phyloP scores from a whole-genome alignment of 768 basidiomycete species.

The Solioccasus polychromus region DNA sequence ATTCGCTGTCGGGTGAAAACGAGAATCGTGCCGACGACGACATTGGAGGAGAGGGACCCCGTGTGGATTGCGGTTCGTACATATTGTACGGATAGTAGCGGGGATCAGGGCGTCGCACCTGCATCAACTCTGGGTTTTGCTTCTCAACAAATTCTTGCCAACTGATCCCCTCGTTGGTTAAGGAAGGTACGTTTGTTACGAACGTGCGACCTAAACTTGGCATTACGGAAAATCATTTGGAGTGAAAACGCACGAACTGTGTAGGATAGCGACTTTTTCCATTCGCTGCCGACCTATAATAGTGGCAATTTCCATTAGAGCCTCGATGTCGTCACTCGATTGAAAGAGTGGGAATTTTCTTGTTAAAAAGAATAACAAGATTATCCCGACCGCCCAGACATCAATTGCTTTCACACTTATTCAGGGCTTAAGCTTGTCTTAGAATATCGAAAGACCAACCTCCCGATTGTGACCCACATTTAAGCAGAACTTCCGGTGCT shows the following conservation, averaged over 20 bases:
- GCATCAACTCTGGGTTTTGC: slow-evolving; percentile 70
- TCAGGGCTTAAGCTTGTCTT: slow-evolving; percentile 9
- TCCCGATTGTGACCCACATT: slow-evolving; percentile 90
- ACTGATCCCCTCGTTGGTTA: slow-evolving; percentile 61
- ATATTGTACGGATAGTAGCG: slow-evolving; percentile 53
- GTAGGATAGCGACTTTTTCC: slow-evolving; percentile 82
- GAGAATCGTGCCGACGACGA: slow-evolving; percentile 35
- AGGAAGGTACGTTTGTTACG: slow-evolving; percentile 82
- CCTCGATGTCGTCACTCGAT: slow-evolving; percentile 91
- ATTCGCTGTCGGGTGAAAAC: slow-evolving; percentile 15
- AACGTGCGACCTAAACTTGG: slow-evolving; percentile 73
- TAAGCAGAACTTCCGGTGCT: slow-evolving; percentile 93
- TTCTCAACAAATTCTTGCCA: slow-evolving; percentile 75
- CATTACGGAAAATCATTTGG: slow-evolving; percentile 2
- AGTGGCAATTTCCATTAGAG: slow-evolving; percentile 89
- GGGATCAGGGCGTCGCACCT: slow-evolving; percentile 48
- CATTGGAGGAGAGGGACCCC: slow-evolving; percentile 26
- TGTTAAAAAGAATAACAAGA: slow-evolving; percentile 87
- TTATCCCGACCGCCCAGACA: slow-evolving; percentile 93
- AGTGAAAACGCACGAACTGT: slow-evolving; percentile 57
- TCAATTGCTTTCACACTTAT: slow-evolving; percentile 70
- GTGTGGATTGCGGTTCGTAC: slow-evolving; percentile 24
- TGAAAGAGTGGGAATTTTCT: slow-evolving; percentile 94
- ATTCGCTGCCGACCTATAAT: slow-evolving; percentile 81
- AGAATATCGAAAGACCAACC: slow-evolving; percentile 48